These are phyloP conservation scores for Detonula confervacea DNA, from an alignment of 352 stramenopile genomes.

Conservation along the genomic window DNA sequence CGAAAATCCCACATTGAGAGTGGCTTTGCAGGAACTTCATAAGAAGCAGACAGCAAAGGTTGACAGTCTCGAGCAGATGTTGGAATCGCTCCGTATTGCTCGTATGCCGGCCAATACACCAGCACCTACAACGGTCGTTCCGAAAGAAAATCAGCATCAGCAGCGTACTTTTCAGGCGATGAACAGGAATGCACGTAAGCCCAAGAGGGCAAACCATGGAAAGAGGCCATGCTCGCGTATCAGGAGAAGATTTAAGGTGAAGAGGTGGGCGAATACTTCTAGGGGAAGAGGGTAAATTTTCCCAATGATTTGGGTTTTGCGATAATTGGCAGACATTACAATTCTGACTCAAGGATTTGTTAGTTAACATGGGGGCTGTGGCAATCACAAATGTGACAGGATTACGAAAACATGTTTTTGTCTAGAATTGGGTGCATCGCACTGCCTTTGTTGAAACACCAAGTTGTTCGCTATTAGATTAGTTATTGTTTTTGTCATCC, in stretches of 20 bases:
- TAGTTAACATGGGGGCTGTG: too few species aligned
- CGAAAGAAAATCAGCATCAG: not conserved
- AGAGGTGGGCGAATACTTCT: conserved; percentile 50
- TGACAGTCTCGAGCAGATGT: conserved; percentile 39
- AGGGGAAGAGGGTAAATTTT: too few species aligned
- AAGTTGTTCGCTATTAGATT: too few species aligned
- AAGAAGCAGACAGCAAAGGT: conserved; percentile 38
- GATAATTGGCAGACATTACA: too few species aligned
- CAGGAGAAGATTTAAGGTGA: conserved; percentile 62
- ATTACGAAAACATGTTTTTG: too few species aligned
- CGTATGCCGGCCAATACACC: conserved; percentile 3
- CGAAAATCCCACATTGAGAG: conserved; percentile 14
- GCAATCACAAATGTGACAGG: too few species aligned
- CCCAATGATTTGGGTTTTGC: too few species aligned
- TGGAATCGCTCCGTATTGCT: conserved; percentile 43
- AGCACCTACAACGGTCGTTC: not conserved
- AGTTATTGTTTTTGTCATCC: too few species aligned
- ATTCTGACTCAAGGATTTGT: too few species aligned
- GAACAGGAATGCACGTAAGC: conserved; percentile 72
- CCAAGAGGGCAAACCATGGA: conserved; percentile 77
- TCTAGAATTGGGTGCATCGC: too few species aligned
- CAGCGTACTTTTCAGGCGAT: conserved; percentile 55
- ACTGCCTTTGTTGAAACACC: too few species aligned
- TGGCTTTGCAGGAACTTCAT: conserved; percentile 29
- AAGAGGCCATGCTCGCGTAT: conserved; percentile 69